These are phyloP conservation scores for Arxiozyma slooffiae DNA, from an alignment of 1,139 yeast genomes.

Conservation along the genomic window DNA sequence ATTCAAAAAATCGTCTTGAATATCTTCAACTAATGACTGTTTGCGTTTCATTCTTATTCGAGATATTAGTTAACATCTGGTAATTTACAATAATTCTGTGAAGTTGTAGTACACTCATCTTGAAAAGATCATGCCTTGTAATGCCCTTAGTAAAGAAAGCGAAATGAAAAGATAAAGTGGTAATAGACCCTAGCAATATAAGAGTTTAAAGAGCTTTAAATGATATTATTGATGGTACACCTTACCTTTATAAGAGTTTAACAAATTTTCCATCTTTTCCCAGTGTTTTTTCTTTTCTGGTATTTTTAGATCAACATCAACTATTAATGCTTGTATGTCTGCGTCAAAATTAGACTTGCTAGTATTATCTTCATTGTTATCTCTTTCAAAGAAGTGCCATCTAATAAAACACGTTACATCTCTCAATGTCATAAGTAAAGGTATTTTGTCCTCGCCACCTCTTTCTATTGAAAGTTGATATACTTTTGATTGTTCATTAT, in stretches of 20 bases:
- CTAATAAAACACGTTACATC: conserved; percentile 27
- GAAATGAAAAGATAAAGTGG: neutral
- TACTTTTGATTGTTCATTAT: conserved; percentile 14
- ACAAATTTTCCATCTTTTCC: conserved; percentile 10
- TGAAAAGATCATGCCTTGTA: neutral
- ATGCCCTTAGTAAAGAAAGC: too few species aligned
- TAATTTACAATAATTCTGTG: neutral
- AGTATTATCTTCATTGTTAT: neutral
- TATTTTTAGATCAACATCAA: conserved; percentile 28
- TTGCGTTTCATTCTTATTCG: neutral
- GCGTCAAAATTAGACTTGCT: neutral
- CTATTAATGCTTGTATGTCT: conserved; percentile 12
- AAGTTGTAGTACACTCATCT: too few species aligned
- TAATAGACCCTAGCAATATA: neutral
- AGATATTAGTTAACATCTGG: too few species aligned
- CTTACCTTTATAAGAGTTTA: conserved; percentile 4
- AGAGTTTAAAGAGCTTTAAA: conserved; percentile 19
- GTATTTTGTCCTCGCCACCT: conserved; percentile 4
- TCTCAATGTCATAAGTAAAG: conserved; percentile 25
- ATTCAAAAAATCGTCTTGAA: neutral
- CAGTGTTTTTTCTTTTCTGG: conserved; percentile 20
- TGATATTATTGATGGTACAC: conserved; percentile 10
- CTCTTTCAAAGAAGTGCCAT: conserved; percentile 13
- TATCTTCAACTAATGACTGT: neutral
- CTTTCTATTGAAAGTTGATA: conserved; percentile 1